Base-by-base conservation (phyloP, 139 green algal genomes). In the Astrephomene gubernaculifera region DNA sequence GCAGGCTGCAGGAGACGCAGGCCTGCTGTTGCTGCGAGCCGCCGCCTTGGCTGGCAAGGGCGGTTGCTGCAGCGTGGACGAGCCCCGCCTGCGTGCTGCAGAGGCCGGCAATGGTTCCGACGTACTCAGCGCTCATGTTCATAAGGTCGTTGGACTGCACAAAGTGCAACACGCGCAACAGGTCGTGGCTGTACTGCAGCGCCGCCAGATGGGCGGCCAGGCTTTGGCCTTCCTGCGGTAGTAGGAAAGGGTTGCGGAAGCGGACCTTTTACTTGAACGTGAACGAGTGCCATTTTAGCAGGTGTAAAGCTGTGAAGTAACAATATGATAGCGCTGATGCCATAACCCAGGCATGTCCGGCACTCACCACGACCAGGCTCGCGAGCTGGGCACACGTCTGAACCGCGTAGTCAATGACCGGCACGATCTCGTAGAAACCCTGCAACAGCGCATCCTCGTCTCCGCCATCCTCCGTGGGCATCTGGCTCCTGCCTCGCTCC, bases 111-210 rank as follows among this genome's bases (percentile, higher is more conserved):
- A 72, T 61, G 2, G n/a, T 45, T 17, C 41, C 61, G 19, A 69
- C 43, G 41, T 83, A 43, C 21, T 25, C 21, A 7, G 7, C 33
- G 43, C 2, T 38, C 19, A 65, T 65, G 63, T 39, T 24, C 31
- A 83, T 22, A 0, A 84, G 41, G 21, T 74, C 78, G 0, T 43
- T 71, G 19, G 74, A 43, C n/a, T 74, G 78, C 12, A 65, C 43
- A 0, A 84, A n/a, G 21, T 84, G 78, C 24, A 84, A 31, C n/a
- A 74, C 31, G 41, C 63, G 78, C 63, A 84, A 63, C 43, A 74
- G 7, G 64, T 63, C 78, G 43, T 74, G 63, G 43, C 61, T 35
- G 78, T 65, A 84, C 31, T 74, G 78, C 41, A 84, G 78, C 22
- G 31, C 78, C 33, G 78, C 61, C 43, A 74, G 24, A 31, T 38